Conservation (phyloP, 73 alveolate genomes). For the Symbiodinium pilosum region DNA sequence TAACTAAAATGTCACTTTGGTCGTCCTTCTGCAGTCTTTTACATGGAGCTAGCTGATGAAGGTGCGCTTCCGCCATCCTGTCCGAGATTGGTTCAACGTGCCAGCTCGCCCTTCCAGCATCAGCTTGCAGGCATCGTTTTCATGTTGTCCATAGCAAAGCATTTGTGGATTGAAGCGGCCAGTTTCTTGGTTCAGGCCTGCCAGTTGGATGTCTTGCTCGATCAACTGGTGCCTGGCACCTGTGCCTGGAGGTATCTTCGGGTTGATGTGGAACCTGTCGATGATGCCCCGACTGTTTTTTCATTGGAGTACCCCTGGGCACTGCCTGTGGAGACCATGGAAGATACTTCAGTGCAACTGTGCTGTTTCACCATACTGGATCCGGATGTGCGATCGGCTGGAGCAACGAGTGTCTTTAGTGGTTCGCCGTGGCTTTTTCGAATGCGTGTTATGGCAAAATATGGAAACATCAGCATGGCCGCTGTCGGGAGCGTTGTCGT, state of each 20-base stretch:
- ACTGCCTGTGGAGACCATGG: slow-evolving; percentile 17
- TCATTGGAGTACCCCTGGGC: slow-evolving; percentile 77
- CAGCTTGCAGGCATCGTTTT: slow-evolving; percentile 13
- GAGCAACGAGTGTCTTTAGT: not conserved
- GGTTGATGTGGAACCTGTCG: not conserved
- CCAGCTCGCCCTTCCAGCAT: not conserved
- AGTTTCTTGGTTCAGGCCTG: not conserved
- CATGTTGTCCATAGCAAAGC: too few species aligned
- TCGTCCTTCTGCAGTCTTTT: too few species aligned
- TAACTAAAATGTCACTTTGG: too few species aligned
- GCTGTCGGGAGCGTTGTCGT: not conserved
- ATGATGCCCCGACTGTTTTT: slow-evolving; percentile 43
- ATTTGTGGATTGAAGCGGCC: too few species aligned
- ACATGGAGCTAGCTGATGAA: not conserved
- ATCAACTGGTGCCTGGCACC: not conserved
- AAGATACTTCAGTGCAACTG: not conserved
- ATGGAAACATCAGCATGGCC: slow-evolving; percentile 45
- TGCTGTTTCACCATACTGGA: not conserved
- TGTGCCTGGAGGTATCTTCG: not conserved
- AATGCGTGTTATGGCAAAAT: slow-evolving; percentile 67
- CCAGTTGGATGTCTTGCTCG: not conserved
- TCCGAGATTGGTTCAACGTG: not conserved
- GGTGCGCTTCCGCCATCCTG: slow-evolving; percentile 3
- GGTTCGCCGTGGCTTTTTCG: slow-evolving; percentile 55
- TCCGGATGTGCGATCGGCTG: not conserved